Evolutionary conservation across 345 rosid genomes (phyloP).

Genomic region (Rubroshorea leprosula): DNA sequence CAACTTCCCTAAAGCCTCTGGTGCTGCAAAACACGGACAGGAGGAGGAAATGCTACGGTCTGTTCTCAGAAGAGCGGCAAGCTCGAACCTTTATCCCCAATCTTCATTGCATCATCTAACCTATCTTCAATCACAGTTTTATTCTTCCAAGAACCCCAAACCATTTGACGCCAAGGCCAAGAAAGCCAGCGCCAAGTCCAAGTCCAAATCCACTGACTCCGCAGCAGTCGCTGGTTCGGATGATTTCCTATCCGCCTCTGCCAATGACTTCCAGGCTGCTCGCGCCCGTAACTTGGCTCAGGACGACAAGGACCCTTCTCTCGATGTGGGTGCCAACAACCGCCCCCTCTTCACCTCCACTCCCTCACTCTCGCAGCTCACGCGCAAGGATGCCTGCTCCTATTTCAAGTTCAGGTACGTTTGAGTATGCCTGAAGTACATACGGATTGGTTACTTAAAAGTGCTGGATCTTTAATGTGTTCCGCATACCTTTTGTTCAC

Average conservation of each 20-base stretch:
- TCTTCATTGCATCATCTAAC: neutral
- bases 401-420: slow-evolving; percentile 75
- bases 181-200: slow-evolving; percentile 39
- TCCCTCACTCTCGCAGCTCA: slow-evolving; percentile 54
- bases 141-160: slow-evolving; percentile 34
- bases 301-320: slow-evolving; percentile 63
- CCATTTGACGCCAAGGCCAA: slow-evolving; percentile 28
- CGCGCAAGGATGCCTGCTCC: slow-evolving; percentile 51
- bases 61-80: neutral
- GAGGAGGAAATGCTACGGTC: slow-evolving; percentile 13
- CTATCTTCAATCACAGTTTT: slow-evolving; percentile 14
- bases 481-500: neutral
- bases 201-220: slow-evolving; percentile 34
- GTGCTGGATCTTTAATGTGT: neutral
- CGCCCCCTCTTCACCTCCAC: slow-evolving; percentile 71
- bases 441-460: no score
- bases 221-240: slow-evolving; percentile 26
- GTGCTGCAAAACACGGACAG: no score
- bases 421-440: no score
- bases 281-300: slow-evolving; percentile 55
- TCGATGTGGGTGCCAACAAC: slow-evolving; percentile 61
- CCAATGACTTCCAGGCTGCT: slow-evolving; percentile 35
- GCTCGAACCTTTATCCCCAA: neutral
- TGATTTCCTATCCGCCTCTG: slow-evolving; percentile 27
- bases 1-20: neutral